phyloP scores from a whole-genome alignment of 176 grass and related monocot genomes.

The Bolboschoenus planiculmis region DNA sequence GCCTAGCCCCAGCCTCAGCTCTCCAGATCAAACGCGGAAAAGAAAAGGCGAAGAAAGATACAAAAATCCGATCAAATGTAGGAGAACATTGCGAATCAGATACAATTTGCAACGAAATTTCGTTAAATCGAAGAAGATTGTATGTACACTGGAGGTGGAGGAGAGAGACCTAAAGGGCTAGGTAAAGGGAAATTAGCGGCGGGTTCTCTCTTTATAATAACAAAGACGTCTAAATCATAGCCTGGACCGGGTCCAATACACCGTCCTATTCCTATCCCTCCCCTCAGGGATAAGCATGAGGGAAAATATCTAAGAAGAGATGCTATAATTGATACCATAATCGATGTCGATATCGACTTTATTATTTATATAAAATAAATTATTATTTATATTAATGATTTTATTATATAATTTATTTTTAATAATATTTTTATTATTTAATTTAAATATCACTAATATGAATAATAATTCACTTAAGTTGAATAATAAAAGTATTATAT shows the following conservation, averaged over 20 bases:
- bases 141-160: background rate
- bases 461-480: too few relatives aligned
- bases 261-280: background rate
- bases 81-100: background rate
- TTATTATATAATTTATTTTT: too few relatives aligned
- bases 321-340: too few relatives aligned
- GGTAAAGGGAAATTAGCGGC: slow-evolving; percentile 4
- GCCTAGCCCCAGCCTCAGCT: slow-evolving; percentile 6
- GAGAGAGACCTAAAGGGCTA: slow-evolving; percentile 18
- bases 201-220: slow-evolving; percentile 1
- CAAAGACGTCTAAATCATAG: background rate
- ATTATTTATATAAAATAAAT: too few relatives aligned
- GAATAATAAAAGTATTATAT: too few relatives aligned
- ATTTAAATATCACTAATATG: too few relatives aligned
- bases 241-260: background rate
- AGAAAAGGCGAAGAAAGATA: slow-evolving; percentile 12
- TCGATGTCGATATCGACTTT: too few relatives aligned
- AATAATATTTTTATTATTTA: too few relatives aligned
- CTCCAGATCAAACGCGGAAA: background rate
- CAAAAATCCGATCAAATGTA: slow-evolving; percentile 12
- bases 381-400: too few relatives aligned
- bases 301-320: too few relatives aligned
- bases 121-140: background rate
- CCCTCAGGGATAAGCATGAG: too few relatives aligned
- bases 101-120: background rate